Evolutionary conservation across 2,329 filamentous ascomycete species (phyloP).

Genomic region (Aureobasidium sp.): DNA sequence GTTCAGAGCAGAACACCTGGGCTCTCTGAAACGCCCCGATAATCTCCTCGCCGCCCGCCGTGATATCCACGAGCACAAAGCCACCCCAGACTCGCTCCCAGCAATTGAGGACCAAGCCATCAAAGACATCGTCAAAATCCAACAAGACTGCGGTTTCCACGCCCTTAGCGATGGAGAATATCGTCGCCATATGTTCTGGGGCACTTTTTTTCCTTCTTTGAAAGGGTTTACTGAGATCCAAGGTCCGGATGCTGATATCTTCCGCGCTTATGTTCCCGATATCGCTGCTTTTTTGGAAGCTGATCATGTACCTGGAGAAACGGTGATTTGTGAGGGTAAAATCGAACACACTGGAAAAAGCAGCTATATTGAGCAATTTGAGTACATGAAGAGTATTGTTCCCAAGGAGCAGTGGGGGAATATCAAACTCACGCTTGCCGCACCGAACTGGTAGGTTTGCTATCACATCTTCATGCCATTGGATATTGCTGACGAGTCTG

Average conservation of each 20-base stretch:
- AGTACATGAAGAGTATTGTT: constrained; percentile 65
- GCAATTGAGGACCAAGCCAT: constrained; percentile 70
- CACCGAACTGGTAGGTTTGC: constrained; percentile 31
- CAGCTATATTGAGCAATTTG: constrained; percentile 65
- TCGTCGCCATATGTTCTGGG: constrained; percentile 58
- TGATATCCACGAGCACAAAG: constrained; percentile 58
- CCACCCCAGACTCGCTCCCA: constrained; percentile 57
- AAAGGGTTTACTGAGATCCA: constrained; percentile 60
- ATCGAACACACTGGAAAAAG: constrained; percentile 62
- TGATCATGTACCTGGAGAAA: constrained; percentile 61
- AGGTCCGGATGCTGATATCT: constrained; percentile 55
- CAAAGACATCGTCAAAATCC: constrained; percentile 67
- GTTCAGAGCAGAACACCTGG: constrained; percentile 66
- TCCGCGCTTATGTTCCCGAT: constrained; percentile 58
- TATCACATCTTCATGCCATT: not conserved
- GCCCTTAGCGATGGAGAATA: constrained; percentile 75
- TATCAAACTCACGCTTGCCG: constrained; percentile 56
- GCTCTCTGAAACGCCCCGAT: constrained; percentile 68
- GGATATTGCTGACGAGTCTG: constrained; percentile 44
- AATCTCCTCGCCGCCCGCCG: constrained; percentile 63
- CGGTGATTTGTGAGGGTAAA: constrained; percentile 64
- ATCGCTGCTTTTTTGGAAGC: constrained; percentile 68
- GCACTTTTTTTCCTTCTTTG: constrained; percentile 60
- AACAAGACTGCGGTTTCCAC: constrained; percentile 66
- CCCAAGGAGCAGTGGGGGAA: constrained; percentile 68